These are phyloP conservation scores for Penicillium vulpinum DNA, from an alignment of 2,329 filamentous ascomycete genomes.

Conservation along the genomic window DNA sequence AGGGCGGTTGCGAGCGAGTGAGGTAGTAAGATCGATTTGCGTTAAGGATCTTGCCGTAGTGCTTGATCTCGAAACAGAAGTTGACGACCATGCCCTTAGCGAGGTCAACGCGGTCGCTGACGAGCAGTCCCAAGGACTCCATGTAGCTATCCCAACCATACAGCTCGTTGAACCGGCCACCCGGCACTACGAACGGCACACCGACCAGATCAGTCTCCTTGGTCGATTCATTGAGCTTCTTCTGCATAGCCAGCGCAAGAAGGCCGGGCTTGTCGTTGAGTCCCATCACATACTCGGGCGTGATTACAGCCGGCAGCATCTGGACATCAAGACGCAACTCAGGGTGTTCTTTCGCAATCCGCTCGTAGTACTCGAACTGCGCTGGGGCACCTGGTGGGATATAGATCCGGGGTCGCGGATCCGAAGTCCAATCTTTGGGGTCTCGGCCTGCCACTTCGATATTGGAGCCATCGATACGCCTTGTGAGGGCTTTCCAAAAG, in stretches of 20 bases:
- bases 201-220: slow-evolving; percentile 72
- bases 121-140: slow-evolving; percentile 85
- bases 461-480: slow-evolving; percentile 79
- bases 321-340: slow-evolving; percentile 86
- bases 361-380: slow-evolving; percentile 85
- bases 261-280: slow-evolving; percentile 87
- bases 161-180: slow-evolving; percentile 94
- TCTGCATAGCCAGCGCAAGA: slow-evolving; percentile 85
- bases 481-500: slow-evolving; percentile 90
- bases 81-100: slow-evolving; percentile 94
- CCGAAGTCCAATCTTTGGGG: slow-evolving; percentile 91
- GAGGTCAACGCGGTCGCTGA: slow-evolving; percentile 80
- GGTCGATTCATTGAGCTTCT: slow-evolving; percentile 65
- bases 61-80: slow-evolving; percentile 97
- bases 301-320: slow-evolving; percentile 69
- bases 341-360: slow-evolving; percentile 74
- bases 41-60: slow-evolving; percentile 98
- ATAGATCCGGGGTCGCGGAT: slow-evolving; percentile 89
- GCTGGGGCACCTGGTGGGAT: slow-evolving; percentile 80
- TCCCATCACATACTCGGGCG: slow-evolving; percentile 75
- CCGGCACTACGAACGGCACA: slow-evolving; percentile 93
- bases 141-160: slow-evolving; percentile 99
- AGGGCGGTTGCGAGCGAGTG: slow-evolving; percentile 89
- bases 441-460: slow-evolving; percentile 83
- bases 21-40: slow-evolving; percentile 96